Conservation (phyloP, 2,329 filamentous ascomycete species). For the Penicillium sp. region DNA sequence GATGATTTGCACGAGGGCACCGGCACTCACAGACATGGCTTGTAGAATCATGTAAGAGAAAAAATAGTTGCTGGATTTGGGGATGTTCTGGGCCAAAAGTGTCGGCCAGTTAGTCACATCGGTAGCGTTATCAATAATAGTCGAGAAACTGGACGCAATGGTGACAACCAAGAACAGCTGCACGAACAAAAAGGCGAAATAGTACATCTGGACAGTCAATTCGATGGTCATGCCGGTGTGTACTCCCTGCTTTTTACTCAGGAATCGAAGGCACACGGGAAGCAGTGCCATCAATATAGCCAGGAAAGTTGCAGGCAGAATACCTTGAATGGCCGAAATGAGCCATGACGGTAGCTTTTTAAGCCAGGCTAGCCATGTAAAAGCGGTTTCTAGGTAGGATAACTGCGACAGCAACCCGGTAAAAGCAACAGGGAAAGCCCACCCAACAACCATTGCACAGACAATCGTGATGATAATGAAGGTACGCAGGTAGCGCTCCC, state of each 20-base stretch:
- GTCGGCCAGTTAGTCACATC: conserved; percentile 69
- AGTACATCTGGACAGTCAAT: conserved; percentile 86
- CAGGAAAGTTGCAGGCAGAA: conserved; percentile 76
- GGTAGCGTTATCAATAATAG: conserved; percentile 64
- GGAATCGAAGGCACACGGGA: conserved; percentile 72
- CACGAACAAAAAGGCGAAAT: conserved; percentile 91
- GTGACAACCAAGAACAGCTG: conserved; percentile 94
- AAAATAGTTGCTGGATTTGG: conserved; percentile 91
- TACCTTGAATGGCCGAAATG: conserved; percentile 75
- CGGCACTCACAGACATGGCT: conserved; percentile 85
- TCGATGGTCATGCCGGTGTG: conserved; percentile 79
- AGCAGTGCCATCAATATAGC: conserved; percentile 77
- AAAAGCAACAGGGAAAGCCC: conserved; percentile 88
- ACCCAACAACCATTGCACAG: conserved; percentile 76
- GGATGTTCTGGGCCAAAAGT: conserved; percentile 75
- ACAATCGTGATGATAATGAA: conserved; percentile 66
- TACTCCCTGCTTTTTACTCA: conserved; percentile 73
- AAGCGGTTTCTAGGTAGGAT: conserved; percentile 64
- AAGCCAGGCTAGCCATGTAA: conserved; percentile 72
- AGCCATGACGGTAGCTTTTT: conserved; percentile 60
- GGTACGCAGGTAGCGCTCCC: conserved; percentile 78
- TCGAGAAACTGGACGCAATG: conserved; percentile 73
- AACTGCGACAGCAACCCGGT: conserved; percentile 82
- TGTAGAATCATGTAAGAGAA: conserved; percentile 98
- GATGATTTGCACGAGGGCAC: conserved; percentile 81